phyloP scores from a whole-genome alignment of 352 stramenopile species.

The Pythium plurisporium region DNA sequence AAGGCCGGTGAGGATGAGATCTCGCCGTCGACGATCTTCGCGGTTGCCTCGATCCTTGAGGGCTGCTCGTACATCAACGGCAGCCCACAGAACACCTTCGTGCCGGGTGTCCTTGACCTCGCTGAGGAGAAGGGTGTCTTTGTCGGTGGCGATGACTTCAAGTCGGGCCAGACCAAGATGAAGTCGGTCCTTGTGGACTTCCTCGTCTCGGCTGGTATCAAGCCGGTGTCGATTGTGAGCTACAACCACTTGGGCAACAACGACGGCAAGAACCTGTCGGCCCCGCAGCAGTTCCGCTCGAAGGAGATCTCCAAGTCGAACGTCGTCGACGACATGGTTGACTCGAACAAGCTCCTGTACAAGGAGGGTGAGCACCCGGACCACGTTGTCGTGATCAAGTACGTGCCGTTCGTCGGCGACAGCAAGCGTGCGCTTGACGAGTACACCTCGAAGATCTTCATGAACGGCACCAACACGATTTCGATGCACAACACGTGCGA shows the following conservation, averaged over 20 bases:
- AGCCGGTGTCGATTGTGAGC: slow-evolving; percentile 98
- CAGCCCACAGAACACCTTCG: slow-evolving; percentile 99
- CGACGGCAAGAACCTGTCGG: slow-evolving; percentile 99
- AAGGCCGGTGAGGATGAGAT: slow-evolving; percentile 93
- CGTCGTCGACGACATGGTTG: slow-evolving; percentile 98
- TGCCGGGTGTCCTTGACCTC: slow-evolving; percentile 96
- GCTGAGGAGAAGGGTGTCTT: slow-evolving; percentile 94
- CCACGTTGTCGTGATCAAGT: slow-evolving; percentile 99
- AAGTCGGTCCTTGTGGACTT: slow-evolving; percentile 99
- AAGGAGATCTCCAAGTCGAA: slow-evolving; percentile 99
- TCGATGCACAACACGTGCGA: slow-evolving; percentile 99
- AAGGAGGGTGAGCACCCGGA: slow-evolving; percentile 98
- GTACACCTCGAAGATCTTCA: slow-evolving; percentile 99
- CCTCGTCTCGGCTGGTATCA: slow-evolving; percentile 98
- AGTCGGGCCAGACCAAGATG: slow-evolving; percentile 99
- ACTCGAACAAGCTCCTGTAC: slow-evolving; percentile 97
- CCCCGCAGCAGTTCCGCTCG: slow-evolving; percentile 98
- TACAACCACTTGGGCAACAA: slow-evolving; percentile 99
- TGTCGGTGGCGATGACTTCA: slow-evolving; percentile 99
- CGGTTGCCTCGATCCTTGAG: slow-evolving; percentile 97
- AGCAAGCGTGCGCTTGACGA: slow-evolving; percentile 99
- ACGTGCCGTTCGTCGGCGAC: slow-evolving; percentile 98
- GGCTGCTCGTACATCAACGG: slow-evolving; percentile 99
- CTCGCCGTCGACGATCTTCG: slow-evolving; percentile 97
- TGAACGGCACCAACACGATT: slow-evolving; percentile 99